These are phyloP conservation scores for Forsythia suspensa DNA, from an alignment of 257 asterid genomes.

Conservation along the genomic window DNA sequence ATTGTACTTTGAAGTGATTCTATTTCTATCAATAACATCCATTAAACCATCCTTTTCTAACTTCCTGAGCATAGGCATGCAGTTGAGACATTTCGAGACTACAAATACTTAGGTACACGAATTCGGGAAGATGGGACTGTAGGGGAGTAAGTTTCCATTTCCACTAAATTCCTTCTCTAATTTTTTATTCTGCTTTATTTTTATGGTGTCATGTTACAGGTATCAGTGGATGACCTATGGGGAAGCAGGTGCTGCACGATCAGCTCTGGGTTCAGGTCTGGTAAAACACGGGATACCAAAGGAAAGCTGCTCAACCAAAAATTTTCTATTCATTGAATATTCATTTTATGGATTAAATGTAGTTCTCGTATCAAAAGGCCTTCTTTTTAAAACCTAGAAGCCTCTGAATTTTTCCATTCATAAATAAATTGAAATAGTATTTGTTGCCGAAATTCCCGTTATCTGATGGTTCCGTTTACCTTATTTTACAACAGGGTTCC, in stretches of 20 bases:
- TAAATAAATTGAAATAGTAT: background rate
- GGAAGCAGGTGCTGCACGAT: constrained; percentile 59
- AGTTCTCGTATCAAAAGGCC: background rate
- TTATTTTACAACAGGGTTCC: constrained; percentile 49
- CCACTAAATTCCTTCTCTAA: background rate
- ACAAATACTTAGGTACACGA: constrained; percentile 63
- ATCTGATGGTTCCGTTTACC: constrained; percentile 2
- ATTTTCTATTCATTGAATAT: background rate
- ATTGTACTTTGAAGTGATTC: background rate
- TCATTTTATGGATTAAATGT: background rate
- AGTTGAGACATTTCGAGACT: constrained; percentile 38
- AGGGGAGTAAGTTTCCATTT: constrained; percentile 54
- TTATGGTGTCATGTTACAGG: constrained; percentile 21
- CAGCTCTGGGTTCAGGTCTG: constrained; percentile 74
- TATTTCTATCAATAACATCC: background rate
- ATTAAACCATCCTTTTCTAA: constrained; percentile 1
- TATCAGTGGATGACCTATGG: constrained; percentile 73
- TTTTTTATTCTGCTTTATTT: background rate
- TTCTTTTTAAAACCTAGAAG: background rate
- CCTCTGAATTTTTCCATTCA: background rate
- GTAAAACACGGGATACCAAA: constrained; percentile 31
- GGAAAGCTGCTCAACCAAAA: constrained; percentile 17
- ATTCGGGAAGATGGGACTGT: constrained; percentile 58
- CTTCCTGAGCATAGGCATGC: constrained; percentile 40
- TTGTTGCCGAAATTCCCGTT: background rate